phyloP scores from a whole-genome alignment of 1,284 basidiomycete genomes.

The Melampsora americana region DNA sequence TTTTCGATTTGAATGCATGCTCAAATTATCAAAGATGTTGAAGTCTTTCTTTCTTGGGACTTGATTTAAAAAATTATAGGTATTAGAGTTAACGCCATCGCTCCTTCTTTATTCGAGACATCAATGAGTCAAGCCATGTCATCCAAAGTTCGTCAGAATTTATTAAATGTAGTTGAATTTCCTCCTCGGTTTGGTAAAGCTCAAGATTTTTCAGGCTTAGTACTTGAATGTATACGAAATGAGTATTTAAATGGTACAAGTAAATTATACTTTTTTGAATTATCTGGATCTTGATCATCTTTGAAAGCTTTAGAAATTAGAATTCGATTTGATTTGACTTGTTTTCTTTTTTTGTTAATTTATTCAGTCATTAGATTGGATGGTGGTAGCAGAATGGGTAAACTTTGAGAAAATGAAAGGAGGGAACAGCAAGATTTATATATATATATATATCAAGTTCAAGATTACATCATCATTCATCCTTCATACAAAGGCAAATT shows the following conservation, averaged over 20 bases:
- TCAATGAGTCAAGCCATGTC: slow-evolving; percentile 53
- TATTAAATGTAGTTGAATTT: slow-evolving; percentile 42
- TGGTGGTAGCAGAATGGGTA: too few relatives aligned
- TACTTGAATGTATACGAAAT: slow-evolving; percentile 37
- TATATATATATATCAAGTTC: too few relatives aligned
- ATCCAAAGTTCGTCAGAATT: slow-evolving; percentile 41
- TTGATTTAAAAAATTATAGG: slow-evolving; percentile 34
- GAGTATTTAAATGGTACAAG: slow-evolving; percentile 50
- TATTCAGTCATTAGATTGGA: too few relatives aligned
- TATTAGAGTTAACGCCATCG: slow-evolving; percentile 49
- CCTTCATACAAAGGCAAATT: too few relatives aligned
- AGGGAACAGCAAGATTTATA: too few relatives aligned
- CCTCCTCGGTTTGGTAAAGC: slow-evolving; percentile 40
- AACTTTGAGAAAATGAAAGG: too few relatives aligned
- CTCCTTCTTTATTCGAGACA: slow-evolving; percentile 54
- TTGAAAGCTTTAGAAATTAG: too few relatives aligned
- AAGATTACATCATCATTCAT: too few relatives aligned
- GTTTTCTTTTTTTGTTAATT: too few relatives aligned
- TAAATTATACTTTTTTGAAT: too few relatives aligned
- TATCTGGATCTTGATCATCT: too few relatives aligned
- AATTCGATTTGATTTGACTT: too few relatives aligned
- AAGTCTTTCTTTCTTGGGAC: neutral
- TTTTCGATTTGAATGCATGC: neutral
- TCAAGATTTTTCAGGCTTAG: slow-evolving; percentile 34
- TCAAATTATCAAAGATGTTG: neutral